Base-by-base conservation (phyloP, 108 stramenopile genomes). In the Cyclotella kingstonii region DNA sequence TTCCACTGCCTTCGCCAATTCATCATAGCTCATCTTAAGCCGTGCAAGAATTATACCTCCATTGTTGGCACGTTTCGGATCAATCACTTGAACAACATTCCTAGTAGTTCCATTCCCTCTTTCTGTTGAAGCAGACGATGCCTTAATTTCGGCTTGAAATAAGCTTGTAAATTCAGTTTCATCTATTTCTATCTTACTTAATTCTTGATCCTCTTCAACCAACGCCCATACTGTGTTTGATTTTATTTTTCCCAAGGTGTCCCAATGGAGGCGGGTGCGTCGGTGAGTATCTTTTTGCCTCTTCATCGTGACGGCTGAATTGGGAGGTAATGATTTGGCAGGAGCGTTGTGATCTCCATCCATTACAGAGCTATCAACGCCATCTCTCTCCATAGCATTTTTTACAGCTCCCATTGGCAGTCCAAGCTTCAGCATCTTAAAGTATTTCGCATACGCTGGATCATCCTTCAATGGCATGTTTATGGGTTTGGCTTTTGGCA, bases 361-460 rank as follows among this genome's bases (percentile, higher is more conserved):
- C 85, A 93, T 84, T 11, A 90, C 58, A 3, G 70, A 52, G 23
- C 85, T 59, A 62, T 93, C 77, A 45, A 89, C 27, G 15, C 95
- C 91, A 78, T 92, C 92, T 11, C 87, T 53, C 50, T 73, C 73
- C 90, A 94, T 86, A 9, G 89, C 83, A 78, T 92, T 88, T 65
- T 96, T 96, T 36, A 94, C 95, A 8, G 90, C 89, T 2, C 83
- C 87, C 76, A 94, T 79, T 0, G 92, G 87, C 19, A 96, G 64
- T 0, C 90, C 90, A 23, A 96, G 80, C 45, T 91, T 94, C 15
- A 96, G 69, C 95, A 96, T 94, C 64, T 90, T 92, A 77, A 95
- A 93, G 57, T 90, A 95, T 62, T 94, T 96, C 12, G 51, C 28
- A 45, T 80, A 93, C 19, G 71, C 71, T 7, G 95, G 91, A 59